Evolutionary conservation across 78 protist genomes (phyloP).

Genomic region (Abeoforma whisleri): DNA sequence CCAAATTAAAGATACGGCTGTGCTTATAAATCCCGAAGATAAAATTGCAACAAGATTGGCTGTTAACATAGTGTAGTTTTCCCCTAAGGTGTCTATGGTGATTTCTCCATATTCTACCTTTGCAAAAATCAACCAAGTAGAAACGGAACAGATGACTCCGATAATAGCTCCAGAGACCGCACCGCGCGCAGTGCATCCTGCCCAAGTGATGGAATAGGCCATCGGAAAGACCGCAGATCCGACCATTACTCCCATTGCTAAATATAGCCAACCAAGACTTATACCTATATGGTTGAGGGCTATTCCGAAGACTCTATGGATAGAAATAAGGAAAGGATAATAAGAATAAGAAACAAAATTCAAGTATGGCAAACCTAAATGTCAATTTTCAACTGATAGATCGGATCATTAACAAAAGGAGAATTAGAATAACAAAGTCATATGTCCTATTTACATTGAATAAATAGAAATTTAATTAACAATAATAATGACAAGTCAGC

Average conservation of each 20-base stretch:
- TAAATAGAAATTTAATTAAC: too few species aligned
- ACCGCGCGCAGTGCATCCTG: slow-evolving; percentile 24
- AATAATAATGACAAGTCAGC: too few species aligned
- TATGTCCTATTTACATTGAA: too few species aligned
- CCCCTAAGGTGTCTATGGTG: slow-evolving; percentile 14
- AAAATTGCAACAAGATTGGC: slow-evolving; percentile 34
- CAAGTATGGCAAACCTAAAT: too few species aligned
- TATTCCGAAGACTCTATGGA: slow-evolving; percentile 22
- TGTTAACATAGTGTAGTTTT: slow-evolving; percentile 18
- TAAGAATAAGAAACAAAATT: too few species aligned
- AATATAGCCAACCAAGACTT: slow-evolving; percentile 23
- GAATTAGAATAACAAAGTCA: too few species aligned
- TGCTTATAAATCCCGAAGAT: slow-evolving; percentile 7
- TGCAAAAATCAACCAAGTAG: slow-evolving; percentile 5
- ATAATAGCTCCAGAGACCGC: not conserved
- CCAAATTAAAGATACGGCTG: not conserved
- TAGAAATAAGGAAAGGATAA: too few species aligned
- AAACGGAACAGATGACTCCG: not conserved
- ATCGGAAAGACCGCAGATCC: slow-evolving; percentile 12
- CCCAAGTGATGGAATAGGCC: slow-evolving; percentile 27
- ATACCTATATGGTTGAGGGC: slow-evolving; percentile 35
- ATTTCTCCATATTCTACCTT: slow-evolving; percentile 12
- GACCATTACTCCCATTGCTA: slow-evolving; percentile 26
- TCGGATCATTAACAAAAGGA: too few species aligned
- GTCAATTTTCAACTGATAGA: too few species aligned